phyloP scores from a whole-genome alignment of 2,329 filamentous ascomycete genomes.

The Orbilia quercus region DNA sequence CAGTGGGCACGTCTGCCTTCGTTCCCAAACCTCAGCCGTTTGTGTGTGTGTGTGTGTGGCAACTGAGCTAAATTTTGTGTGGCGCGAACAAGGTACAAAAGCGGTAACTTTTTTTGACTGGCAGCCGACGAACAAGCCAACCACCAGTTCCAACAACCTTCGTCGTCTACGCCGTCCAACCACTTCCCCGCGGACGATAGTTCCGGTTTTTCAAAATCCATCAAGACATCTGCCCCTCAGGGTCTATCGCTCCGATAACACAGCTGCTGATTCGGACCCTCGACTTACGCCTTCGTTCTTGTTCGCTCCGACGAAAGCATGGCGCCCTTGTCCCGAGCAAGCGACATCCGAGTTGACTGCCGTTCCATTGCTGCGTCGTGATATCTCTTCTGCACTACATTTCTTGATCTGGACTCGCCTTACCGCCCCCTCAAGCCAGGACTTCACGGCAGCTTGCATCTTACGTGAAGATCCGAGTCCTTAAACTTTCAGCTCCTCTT shows the following conservation, averaged over 20 bases:
- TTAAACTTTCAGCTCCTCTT: not conserved
- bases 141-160: conserved; percentile 16
- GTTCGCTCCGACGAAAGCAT: conserved; percentile 53
- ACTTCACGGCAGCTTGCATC: not conserved
- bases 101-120: conserved; percentile 38
- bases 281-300: conserved; percentile 33
- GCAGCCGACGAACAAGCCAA: conserved; percentile 15
- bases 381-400: conserved; percentile 35
- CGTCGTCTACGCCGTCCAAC: not conserved
- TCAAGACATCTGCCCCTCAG: not conserved
- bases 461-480: not conserved
- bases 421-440: not conserved
- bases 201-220: conserved; percentile 10
- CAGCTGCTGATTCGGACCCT: conserved; percentile 8
- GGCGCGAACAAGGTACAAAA: not conserved
- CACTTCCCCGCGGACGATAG: conserved; percentile 20
- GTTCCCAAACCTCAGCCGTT: too few relatives aligned
- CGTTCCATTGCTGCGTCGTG: conserved; percentile 51
- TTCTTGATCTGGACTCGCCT: conserved; percentile 1
- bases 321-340: conserved; percentile 53
- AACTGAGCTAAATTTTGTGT: too few relatives aligned
- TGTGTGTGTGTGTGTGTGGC: too few relatives aligned
- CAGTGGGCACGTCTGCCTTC: too few relatives aligned
- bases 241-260: not conserved
- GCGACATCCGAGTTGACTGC: conserved; percentile 53